Base-by-base conservation (phyloP, 1,284 basidiomycete genomes). In the Neotropicomus parvogracilis region DNA sequence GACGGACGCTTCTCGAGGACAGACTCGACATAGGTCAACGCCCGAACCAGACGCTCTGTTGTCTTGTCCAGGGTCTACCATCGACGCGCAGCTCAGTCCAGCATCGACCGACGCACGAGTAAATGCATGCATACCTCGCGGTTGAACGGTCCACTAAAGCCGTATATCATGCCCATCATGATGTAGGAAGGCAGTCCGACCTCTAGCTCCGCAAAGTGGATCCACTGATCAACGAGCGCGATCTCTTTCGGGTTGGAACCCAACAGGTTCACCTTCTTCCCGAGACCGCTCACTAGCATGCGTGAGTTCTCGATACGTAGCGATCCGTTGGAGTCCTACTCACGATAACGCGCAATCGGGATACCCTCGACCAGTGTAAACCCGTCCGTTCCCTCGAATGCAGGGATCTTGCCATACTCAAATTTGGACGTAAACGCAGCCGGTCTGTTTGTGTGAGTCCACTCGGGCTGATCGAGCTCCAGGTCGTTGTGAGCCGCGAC, bases 291-390 rank as follows among this genome's bases (percentile, higher is more conserved):
- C 56, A 81, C 78, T 80, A 7, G 6, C 13, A 10, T 4, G 8
- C 17, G 11, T 19, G 11, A 24, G 32, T 39, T 12, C 13, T 13
- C 5, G 9, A 13, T 27, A 8, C 24, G 4, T 8, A 8, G 24
- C 4, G 8, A 9, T 19, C 13, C 6, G 2, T 7, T 11, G 0
- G 24, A 24, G 8, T 24, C 24, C 6, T 4, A 76, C 79, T 72
- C 62, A 83, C 81, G 60, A 67, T 81, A 81, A 52, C 71, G 73
- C 16, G 79, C 74, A 55, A 85, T 82, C 53, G 81, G 72, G 47
- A 68, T 63, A n/a, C 69, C 70, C 71, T 85, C 81, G 49, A 65
- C 65, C 44, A 85, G 60, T 54, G 62, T 63, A 64, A 75, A 71
- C 51, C 78, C 80, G 53, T 81, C 75, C 32, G 66, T 58, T 41